Evolutionary conservation across 192 early-diverging fungal genomes (phyloP).

Genomic region (Piromyces sp.): DNA sequence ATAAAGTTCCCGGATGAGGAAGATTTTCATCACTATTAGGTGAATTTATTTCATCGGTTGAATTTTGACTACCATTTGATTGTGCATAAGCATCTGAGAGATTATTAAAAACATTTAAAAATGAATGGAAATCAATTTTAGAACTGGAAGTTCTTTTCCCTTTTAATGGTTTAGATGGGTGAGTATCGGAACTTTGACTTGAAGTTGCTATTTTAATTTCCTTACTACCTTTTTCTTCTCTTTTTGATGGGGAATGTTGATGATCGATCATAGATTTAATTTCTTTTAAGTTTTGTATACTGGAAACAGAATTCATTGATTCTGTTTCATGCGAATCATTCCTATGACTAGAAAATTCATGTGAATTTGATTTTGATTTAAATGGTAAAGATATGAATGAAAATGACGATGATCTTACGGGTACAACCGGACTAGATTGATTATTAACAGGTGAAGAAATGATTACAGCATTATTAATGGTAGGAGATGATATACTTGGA

Average conservation of each 20-base stretch:
- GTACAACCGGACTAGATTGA: background rate
- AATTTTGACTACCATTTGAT: background rate
- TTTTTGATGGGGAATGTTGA: background rate
- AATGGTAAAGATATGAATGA: background rate
- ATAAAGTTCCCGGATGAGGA: too few relatives aligned
- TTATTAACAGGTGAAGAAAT: background rate
- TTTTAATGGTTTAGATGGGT: background rate
- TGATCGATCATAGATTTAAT: background rate
- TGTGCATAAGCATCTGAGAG: background rate
- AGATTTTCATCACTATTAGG: too few relatives aligned
- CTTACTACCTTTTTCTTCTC: background rate
- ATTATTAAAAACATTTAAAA: background rate
- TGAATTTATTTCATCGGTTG: too few relatives aligned
- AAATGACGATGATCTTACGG: background rate
- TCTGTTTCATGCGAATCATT: background rate
- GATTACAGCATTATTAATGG: background rate
- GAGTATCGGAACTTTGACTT: too few relatives aligned
- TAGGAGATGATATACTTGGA: background rate
- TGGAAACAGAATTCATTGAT: background rate
- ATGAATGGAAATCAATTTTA: background rate
- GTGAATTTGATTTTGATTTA: background rate
- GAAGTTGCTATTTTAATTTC: too few relatives aligned
- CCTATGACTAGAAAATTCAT: background rate
- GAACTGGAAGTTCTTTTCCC: background rate
- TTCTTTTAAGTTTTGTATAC: background rate